Evolutionary conservation across 139 green algal genomes (phyloP).

Genomic region (Microglena sp.): DNA sequence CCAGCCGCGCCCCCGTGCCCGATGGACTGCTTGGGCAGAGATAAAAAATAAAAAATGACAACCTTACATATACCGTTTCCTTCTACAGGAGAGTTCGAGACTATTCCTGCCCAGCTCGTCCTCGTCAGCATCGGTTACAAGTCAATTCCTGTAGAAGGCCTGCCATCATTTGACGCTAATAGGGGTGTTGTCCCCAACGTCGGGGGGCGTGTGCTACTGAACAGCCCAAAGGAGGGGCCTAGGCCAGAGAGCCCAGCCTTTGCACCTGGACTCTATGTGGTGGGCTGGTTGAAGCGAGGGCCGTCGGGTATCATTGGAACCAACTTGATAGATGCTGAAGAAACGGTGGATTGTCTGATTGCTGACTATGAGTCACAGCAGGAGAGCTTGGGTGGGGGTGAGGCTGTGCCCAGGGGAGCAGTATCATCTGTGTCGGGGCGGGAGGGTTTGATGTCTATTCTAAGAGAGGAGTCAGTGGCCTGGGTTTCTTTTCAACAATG

Average conservation of each 20-base stretch:
- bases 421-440: background rate
- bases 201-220: constrained; percentile 42
- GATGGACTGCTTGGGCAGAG: no score
- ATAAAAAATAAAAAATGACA: no score
- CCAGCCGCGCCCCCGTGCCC: no score
- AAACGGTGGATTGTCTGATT: constrained; percentile 56
- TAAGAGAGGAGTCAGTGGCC: constrained; percentile 28
- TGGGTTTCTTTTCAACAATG: constrained; percentile 45
- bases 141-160: constrained; percentile 47
- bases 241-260: background rate
- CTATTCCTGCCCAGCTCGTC: constrained; percentile 54
- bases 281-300: constrained; percentile 80
- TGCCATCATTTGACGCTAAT: constrained; percentile 63
- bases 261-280: constrained; percentile 66
- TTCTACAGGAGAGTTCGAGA: constrained; percentile 22
- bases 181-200: constrained; percentile 59
- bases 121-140: constrained; percentile 76
- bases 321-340: constrained; percentile 74
- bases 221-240: background rate
- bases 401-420: background rate
- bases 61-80: no score
- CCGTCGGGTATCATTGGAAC: constrained; percentile 87
- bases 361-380: constrained; percentile 30
- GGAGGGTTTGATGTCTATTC: constrained; percentile 25
- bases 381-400: background rate